phyloP scores from a whole-genome alignment of 257 asterid species.

The Rubia yunnanensis region DNA sequence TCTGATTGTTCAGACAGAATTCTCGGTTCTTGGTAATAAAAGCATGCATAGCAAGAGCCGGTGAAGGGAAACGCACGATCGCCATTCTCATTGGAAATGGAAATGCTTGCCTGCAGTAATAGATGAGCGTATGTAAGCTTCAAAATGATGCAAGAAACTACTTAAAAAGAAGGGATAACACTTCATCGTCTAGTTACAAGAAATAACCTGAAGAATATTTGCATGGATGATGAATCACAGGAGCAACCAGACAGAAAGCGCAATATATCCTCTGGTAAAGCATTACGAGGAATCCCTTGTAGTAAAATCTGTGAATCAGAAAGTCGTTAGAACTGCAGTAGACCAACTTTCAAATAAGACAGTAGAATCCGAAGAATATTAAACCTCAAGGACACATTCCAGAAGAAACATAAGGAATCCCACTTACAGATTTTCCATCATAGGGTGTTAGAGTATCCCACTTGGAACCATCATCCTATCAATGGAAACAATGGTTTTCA shows the following conservation, averaged over 20 bases:
- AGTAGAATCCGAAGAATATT: neutral
- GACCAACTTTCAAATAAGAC: neutral
- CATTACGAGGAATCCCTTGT: slow-evolving; percentile 61
- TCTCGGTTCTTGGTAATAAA: slow-evolving; percentile 64
- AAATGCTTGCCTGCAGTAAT: slow-evolving; percentile 34
- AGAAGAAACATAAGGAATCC: slow-evolving; percentile 5
- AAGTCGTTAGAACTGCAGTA: neutral
- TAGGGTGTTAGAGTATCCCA: slow-evolving; percentile 48
- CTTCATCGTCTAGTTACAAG: neutral
- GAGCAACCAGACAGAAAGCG: slow-evolving; percentile 81
- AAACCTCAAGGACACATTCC: neutral
- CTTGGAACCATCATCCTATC: slow-evolving; percentile 43
- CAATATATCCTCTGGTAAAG: slow-evolving; percentile 53
- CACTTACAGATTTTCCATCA: slow-evolving; percentile 82
- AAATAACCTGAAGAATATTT: slow-evolving; percentile 37
- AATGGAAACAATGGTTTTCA: slow-evolving; percentile 10
- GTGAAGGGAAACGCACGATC: slow-evolving; percentile 57
- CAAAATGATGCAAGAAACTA: neutral
- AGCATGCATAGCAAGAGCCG: slow-evolving; percentile 62
- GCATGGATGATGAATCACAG: slow-evolving; percentile 45
- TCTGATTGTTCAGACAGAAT: slow-evolving; percentile 57
- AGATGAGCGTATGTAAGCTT: slow-evolving; percentile 1
- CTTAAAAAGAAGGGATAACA: neutral
- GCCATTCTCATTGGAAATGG: slow-evolving; percentile 37
- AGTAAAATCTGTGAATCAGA: slow-evolving; percentile 37